These are phyloP conservation scores for Pseudopithomyces maydicus DNA, from an alignment of 2,329 filamentous ascomycete genomes.

Conservation along the genomic window DNA sequence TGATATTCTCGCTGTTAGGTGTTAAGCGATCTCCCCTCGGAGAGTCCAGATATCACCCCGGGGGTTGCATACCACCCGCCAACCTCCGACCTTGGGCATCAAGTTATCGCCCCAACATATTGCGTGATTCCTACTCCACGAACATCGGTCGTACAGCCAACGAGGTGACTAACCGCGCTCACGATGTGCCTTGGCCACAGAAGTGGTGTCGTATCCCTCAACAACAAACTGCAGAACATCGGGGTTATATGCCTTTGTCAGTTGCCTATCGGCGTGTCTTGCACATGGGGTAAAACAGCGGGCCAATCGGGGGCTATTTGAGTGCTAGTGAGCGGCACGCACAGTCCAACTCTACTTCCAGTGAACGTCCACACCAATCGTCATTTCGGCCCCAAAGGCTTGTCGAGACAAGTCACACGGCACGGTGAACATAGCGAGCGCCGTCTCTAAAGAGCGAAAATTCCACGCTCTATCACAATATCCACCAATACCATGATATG, in stretches of 20 bases:
- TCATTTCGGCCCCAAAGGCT: background rate
- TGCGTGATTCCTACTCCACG: too few species aligned
- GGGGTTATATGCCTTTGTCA: too few species aligned
- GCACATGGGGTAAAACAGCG: background rate
- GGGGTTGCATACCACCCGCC: too few species aligned
- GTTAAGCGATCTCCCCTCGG: too few species aligned
- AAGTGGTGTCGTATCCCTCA: background rate
- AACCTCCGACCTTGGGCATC: too few species aligned
- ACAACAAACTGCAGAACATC: background rate
- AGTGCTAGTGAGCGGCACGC: background rate
- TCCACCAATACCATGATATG: background rate
- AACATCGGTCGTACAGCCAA: background rate
- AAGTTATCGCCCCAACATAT: too few species aligned
- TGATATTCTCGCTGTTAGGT: too few species aligned
- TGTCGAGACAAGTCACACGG: background rate
- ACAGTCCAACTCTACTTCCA: background rate
- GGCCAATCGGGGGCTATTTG: background rate
- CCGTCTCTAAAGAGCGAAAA: background rate
- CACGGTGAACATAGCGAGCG: background rate
- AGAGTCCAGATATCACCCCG: too few species aligned
- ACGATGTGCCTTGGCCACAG: slow-evolving; percentile 2
- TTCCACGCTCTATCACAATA: background rate
- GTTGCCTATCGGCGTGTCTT: background rate
- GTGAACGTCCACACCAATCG: background rate
- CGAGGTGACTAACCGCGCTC: background rate